Evolutionary conservation across 177 flowering plant species (phyloP).

Genomic region (Vitis hybrid): DNA sequence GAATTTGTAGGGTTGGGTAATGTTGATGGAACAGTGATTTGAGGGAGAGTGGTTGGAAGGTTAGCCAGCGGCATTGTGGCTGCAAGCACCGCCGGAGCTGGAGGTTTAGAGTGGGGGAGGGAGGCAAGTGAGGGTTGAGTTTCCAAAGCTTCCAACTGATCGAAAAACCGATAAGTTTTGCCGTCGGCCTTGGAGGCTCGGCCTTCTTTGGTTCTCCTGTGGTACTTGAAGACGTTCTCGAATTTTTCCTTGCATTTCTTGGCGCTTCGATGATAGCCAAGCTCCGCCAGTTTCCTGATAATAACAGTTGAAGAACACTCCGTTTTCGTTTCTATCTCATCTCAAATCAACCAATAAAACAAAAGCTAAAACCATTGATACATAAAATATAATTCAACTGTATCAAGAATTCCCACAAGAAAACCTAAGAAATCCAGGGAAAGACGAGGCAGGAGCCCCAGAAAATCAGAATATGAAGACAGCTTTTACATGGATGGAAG

Average conservation of each 20-base stretch:
- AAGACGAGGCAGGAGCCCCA: too few species aligned
- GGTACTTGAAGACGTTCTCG: slow-evolving; percentile 88
- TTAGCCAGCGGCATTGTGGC: slow-evolving; percentile 12
- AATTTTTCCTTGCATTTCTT: slow-evolving; percentile 96
- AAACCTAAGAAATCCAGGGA: too few species aligned
- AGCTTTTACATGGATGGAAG: too few species aligned
- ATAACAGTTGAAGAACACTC: slow-evolving; percentile 5
- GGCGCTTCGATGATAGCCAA: slow-evolving; percentile 72
- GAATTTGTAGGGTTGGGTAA: slow-evolving; percentile 9
- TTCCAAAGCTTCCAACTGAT: slow-evolving; percentile 75
- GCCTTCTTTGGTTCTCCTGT: slow-evolving; percentile 83
- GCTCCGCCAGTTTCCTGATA: slow-evolving; percentile 75
- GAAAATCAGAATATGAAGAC: too few species aligned
- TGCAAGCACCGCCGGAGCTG: slow-evolving; percentile 8
- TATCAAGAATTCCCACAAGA: too few species aligned
- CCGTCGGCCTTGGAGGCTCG: slow-evolving; percentile 59
- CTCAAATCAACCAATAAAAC: background rate
- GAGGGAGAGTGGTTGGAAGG: slow-evolving; percentile 3
- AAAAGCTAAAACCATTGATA: slow-evolving; percentile 11
- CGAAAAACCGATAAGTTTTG: slow-evolving; percentile 72
- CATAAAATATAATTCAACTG: too few species aligned
- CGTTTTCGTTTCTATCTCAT: too few species aligned
- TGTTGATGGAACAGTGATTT: slow-evolving; percentile 25
- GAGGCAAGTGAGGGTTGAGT: slow-evolving; percentile 16
- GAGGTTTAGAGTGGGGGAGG: slow-evolving; percentile 8